Conservation (phyloP, 2,329 filamentous ascomycete genomes). For the Fusarium stilboides region DNA sequence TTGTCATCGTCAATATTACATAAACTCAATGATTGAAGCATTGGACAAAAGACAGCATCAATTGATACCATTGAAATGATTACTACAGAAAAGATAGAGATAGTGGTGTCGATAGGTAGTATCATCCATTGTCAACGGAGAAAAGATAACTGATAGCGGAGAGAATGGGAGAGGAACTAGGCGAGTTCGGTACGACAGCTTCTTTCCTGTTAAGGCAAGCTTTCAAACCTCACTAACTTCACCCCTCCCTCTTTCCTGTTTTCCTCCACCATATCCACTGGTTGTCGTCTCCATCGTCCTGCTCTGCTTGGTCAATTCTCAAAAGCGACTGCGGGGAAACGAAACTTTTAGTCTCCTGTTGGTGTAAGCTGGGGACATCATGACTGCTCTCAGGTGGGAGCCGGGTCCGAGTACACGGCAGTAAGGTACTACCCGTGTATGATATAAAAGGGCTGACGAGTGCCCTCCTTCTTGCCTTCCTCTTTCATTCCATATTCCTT, state of each 20-base stretch:
- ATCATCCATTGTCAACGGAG: background rate
- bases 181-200: slow-evolving; percentile 21
- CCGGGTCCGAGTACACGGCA: slow-evolving; percentile 17
- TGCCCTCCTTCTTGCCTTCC: slow-evolving; percentile 9
- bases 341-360: slow-evolving; percentile 27
- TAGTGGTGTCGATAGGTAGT: background rate
- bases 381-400: slow-evolving; percentile 25
- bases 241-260: slow-evolving; percentile 44
- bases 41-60: too few relatives aligned
- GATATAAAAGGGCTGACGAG: slow-evolving; percentile 34
- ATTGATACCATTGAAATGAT: too few relatives aligned
- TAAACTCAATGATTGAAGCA: too few relatives aligned
- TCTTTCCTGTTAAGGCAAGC: slow-evolving; percentile 38
- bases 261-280: slow-evolving; percentile 12
- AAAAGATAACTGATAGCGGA: slow-evolving; percentile 15
- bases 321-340: slow-evolving; percentile 37
- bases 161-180: slow-evolving; percentile 11
- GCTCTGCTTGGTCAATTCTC: slow-evolving; percentile 30
- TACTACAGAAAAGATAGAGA: too few relatives aligned
- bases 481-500: slow-evolving; percentile 10
- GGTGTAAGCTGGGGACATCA: slow-evolving; percentile 36
- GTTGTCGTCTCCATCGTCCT: slow-evolving; percentile 9
- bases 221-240: slow-evolving; percentile 29
- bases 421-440: slow-evolving; percentile 12
- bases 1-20: too few relatives aligned